A percentile compares a stretch with the other conserved stretches of the same genome.
Evolutionary conservation across 345 rosid species (phyloP).

Genomic region (Reutealis trisperma): DNA sequence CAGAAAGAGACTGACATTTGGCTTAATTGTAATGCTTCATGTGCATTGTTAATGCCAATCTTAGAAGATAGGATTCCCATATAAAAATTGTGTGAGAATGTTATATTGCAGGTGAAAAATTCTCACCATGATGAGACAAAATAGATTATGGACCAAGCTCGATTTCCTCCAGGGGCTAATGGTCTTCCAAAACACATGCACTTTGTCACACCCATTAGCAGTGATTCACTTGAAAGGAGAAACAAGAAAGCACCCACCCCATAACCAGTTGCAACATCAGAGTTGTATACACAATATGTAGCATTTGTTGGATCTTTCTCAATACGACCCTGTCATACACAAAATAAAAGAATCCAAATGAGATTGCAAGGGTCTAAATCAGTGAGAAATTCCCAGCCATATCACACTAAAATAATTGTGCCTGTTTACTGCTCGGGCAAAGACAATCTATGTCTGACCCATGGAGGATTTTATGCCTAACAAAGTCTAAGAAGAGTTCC

Average conservation of each 20-base stretch:
- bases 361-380: not conserved
- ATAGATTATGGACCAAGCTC: slow-evolving; percentile 95
- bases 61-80: not conserved
- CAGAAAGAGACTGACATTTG: not conserved
- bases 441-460: not conserved
- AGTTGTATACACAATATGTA: slow-evolving; percentile 75
- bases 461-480: not conserved
- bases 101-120: not conserved
- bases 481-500: not conserved
- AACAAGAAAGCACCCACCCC: slow-evolving; percentile 93
- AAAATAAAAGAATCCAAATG: not conserved
- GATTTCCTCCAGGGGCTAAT: slow-evolving; percentile 70
- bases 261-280: slow-evolving; percentile 94
- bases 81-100: not conserved
- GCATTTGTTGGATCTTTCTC: slow-evolving; percentile 47
- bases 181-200: slow-evolving; percentile 98
- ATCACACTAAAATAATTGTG: not conserved
- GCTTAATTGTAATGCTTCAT: not conserved
- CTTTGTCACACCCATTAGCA: slow-evolving; percentile 86
- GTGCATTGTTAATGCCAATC: not conserved
- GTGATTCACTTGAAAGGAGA: slow-evolving; percentile 83
- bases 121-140: slow-evolving; percentile 83
- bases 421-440: not conserved
- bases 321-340: slow-evolving; percentile 57
- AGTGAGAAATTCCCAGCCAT: not conserved